phyloP scores from a whole-genome alignment of 2,329 filamentous ascomycete genomes.

The Penicillium sp. region DNA sequence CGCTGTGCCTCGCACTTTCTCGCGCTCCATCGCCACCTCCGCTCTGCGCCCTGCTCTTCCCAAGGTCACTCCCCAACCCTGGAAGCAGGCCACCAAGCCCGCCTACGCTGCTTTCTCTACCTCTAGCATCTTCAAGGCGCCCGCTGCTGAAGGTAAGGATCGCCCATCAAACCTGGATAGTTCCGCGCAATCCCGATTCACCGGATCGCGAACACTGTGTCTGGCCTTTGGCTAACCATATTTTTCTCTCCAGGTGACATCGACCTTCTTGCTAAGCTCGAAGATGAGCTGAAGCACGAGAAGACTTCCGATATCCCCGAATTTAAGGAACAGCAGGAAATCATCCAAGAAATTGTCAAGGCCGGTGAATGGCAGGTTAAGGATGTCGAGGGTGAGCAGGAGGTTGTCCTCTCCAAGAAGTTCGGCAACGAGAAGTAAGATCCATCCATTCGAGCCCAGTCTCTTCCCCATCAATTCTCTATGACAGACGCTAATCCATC shows the following conservation, averaged over 20 bases:
- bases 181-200: background rate
- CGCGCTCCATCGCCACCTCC: conserved; percentile 57
- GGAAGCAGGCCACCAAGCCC: conserved; percentile 46
- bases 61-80: conserved; percentile 53
- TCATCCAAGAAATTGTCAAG: conserved; percentile 88
- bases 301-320: conserved; percentile 74
- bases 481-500: conserved; percentile 1
- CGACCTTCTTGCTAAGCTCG: conserved; percentile 83
- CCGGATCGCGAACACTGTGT: background rate
- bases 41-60: conserved; percentile 52
- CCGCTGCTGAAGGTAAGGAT: conserved; percentile 49
- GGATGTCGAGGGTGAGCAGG: conserved; percentile 81
- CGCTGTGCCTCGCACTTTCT: conserved; percentile 64
- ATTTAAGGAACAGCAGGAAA: conserved; percentile 74
- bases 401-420: conserved; percentile 78
- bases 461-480: background rate
- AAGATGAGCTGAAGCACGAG: conserved; percentile 82
- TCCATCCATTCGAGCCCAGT: background rate
- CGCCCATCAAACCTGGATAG: background rate
- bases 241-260: conserved; percentile 57
- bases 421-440: conserved; percentile 85
- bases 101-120: conserved; percentile 52
- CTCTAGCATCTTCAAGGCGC: conserved; percentile 42
- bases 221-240: conserved; percentile 6
- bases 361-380: conserved; percentile 78